Evolutionary conservation across 2,329 filamentous ascomycete genomes (phyloP).

Genomic region (Neofusicoccum kwambonambiense): DNA sequence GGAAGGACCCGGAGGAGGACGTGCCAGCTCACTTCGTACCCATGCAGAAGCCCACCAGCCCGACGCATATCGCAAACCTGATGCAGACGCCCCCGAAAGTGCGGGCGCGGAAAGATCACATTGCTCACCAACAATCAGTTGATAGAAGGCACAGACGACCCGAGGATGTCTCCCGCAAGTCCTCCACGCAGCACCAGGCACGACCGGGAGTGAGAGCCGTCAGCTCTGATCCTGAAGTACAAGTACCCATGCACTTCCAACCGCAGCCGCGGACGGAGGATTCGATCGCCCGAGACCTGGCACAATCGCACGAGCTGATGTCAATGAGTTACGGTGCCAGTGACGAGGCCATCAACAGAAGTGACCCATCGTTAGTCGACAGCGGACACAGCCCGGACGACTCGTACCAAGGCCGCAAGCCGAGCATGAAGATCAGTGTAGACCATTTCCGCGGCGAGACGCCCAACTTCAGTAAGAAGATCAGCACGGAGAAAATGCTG

Average conservation of each 20-base stretch:
- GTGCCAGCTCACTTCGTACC: constrained; percentile 17
- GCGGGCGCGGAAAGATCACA: background rate
- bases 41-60: constrained; percentile 4
- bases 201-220: background rate
- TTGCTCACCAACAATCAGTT: constrained; percentile 4
- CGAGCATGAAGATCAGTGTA: constrained; percentile 26
- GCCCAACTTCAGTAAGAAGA: constrained; percentile 34
- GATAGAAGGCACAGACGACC: constrained; percentile 2
- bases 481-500: constrained; percentile 29
- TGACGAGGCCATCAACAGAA: constrained; percentile 23
- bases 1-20: constrained; percentile 26
- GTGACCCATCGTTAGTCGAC: constrained; percentile 17
- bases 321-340: constrained; percentile 27
- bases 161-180: background rate
- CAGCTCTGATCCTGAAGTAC: background rate
- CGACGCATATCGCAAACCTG: constrained; percentile 21
- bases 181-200: background rate
- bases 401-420: constrained; percentile 21
- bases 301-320: constrained; percentile 22
- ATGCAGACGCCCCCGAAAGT: constrained; percentile 18
- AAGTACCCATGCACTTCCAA: background rate
- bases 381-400: constrained; percentile 15
- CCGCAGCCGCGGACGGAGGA: constrained; percentile 1
- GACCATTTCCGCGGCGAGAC: constrained; percentile 25
- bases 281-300: constrained; percentile 1